These are phyloP conservation scores for Glycine soja DNA, from an alignment of 306 rosid species.

Conservation along the genomic window DNA sequence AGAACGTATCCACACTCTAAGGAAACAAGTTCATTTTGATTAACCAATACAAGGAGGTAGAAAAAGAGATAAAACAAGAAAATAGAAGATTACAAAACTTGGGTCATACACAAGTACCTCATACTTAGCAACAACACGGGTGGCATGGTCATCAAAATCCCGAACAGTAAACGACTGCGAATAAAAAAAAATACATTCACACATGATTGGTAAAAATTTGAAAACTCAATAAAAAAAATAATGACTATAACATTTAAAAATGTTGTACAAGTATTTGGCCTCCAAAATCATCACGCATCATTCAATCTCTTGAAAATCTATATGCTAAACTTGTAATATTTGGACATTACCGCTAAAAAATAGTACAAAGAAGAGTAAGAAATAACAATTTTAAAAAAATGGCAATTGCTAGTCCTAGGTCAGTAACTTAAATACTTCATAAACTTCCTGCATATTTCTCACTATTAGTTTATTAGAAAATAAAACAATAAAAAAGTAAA, in stretches of 20 bases:
- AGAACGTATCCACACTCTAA: constrained; percentile 85
- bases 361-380: neutral
- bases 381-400: no score
- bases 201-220: constrained; percentile 13
- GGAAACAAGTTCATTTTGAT: constrained; percentile 39
- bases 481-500: neutral
- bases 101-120: constrained; percentile 58
- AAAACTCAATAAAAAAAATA: neutral
- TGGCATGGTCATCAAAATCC: constrained; percentile 80
- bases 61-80: constrained; percentile 4
- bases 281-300: neutral
- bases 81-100: no score
- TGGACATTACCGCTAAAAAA: neutral
- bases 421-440: neutral
- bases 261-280: neutral
- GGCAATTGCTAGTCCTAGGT: neutral
- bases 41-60: neutral
- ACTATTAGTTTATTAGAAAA: neutral
- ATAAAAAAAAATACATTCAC: constrained; percentile 44
- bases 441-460: no score
- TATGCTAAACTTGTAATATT: neutral
- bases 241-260: neutral
- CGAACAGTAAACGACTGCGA: constrained; percentile 72
- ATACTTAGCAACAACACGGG: constrained; percentile 77
- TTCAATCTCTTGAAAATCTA: neutral